Percentiles rank a stretch among this genome's conserved stretches.
These are phyloP conservation scores for Hyphopichia burtonii DNA, from an alignment of 1,139 yeast genomes.

Conservation along the genomic window DNA sequence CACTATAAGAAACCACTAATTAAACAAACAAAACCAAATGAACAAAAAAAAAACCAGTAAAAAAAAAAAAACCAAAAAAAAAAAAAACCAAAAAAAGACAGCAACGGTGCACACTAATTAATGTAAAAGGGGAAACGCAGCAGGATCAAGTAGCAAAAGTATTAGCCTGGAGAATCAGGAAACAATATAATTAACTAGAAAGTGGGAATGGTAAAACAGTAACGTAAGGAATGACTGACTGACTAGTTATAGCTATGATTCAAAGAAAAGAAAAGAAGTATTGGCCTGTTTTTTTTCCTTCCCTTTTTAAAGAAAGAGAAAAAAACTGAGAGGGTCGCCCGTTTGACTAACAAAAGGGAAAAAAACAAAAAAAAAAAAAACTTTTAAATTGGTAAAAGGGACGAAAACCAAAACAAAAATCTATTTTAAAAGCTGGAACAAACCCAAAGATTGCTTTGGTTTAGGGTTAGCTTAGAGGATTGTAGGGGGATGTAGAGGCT, in stretches of 20 bases:
- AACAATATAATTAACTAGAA: neutral
- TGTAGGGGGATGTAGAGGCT: no score
- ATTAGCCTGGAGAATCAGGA: neutral
- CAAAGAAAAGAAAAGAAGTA: no score
- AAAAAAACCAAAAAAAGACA: no score
- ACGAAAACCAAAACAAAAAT: no score
- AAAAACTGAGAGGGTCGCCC: slow-evolving; percentile 1
- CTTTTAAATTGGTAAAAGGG: no score
- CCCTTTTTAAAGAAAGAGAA: neutral
- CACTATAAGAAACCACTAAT: no score
- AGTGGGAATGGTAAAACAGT: slow-evolving; percentile 1
- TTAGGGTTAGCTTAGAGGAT: no score
- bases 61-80: no score
- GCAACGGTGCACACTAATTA: neutral
- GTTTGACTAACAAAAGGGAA: neutral
- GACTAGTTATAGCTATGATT: neutral
- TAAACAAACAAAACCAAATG: neutral
- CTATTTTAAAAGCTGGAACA: neutral
- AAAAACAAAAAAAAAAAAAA: neutral
- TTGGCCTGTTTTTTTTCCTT: no score
- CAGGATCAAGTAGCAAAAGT: neutral
- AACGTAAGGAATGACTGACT: slow-evolving; percentile 5
- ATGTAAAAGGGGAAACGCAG: neutral
- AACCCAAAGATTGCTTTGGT: no score
- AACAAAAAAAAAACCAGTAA: neutral